Base-by-base conservation (phyloP, 108 stramenopile species). In the Parmales sp. region DNA sequence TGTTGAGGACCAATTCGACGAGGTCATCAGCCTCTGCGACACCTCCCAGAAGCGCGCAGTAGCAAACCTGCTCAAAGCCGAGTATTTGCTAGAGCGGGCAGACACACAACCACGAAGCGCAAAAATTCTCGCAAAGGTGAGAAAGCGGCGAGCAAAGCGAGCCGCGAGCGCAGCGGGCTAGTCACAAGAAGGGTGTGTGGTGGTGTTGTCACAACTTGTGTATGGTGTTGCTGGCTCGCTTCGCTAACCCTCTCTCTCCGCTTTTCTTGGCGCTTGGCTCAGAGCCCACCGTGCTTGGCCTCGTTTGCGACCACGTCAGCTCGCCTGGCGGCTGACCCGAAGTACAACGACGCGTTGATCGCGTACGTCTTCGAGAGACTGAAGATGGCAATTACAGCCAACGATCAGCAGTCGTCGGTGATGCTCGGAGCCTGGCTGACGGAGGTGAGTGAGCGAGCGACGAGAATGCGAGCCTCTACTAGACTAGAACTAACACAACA, bases 391-490 rank as follows among this genome's bases (percentile, higher is more conserved):
- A 86, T 13, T 31, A 60, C 84, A 66, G 76, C 81, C 39, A 71
- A 84, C 51, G 85, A 90, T 70, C 74, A 72, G 20, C 75, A 87
- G 70, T 78, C 82, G 0, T 86, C 79, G 54, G 88, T 87, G 60
- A 92, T 92, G 86, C 80, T 92, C 60, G 91, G 87, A 22, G 78
- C 88, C 5, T 92, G 91, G 91, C 69, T 92, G 48, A 79, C 87
- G 8, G 88, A 89, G 74, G 69, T 91, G 18, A n/a, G n/a, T n/a
- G n/a, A n/a, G n/a, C n/a, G n/a, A n/a, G n/a, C n/a, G n/a, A n/a
- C n/a, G n/a, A n/a, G n/a, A n/a, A n/a, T n/a, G n/a, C n/a, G n/a
- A n/a, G n/a, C n/a, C n/a, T n/a, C n/a, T n/a, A n/a, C n/a, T n/a
- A n/a, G n/a, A n/a, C n/a, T n/a, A n/a, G n/a, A n/a, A n/a, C n/a